These are phyloP conservation scores for Penicillium thymicola DNA, from an alignment of 2,329 filamentous ascomycete genomes.

Conservation along the genomic window DNA sequence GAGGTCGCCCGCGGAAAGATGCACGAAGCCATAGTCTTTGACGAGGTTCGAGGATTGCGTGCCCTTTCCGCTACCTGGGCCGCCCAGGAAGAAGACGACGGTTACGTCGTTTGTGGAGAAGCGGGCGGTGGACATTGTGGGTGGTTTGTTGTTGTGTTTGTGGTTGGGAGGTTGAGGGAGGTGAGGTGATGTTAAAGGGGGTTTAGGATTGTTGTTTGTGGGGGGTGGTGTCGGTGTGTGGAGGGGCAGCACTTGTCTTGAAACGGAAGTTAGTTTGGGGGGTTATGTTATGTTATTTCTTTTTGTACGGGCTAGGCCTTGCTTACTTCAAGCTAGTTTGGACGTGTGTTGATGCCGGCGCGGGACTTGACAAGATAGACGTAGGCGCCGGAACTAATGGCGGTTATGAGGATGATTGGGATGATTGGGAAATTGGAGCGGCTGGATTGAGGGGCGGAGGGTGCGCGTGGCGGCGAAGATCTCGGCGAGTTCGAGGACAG, in stretches of 20 bases:
- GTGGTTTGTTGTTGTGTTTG: neutral
- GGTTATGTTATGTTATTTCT: neutral
- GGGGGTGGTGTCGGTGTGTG: conserved; percentile 36
- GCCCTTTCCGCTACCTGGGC: conserved; percentile 92
- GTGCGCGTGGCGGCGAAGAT: conserved; percentile 12
- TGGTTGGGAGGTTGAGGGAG: neutral
- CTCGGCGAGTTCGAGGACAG: conserved; percentile 17
- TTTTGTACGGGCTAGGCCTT: neutral
- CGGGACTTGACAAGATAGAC: conserved; percentile 51
- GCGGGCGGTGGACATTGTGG: conserved; percentile 55
- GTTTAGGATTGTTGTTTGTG: conserved; percentile 44
- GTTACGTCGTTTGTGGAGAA: conserved; percentile 78
- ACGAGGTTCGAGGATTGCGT: conserved; percentile 92
- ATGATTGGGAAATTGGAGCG: conserved; percentile 41
- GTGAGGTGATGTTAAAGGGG: neutral
- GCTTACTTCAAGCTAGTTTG: conserved; percentile 10
- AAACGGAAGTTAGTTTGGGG: conserved; percentile 3
- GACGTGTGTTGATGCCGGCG: conserved; percentile 25
- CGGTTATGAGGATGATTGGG: conserved; percentile 45
- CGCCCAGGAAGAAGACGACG: conserved; percentile 95
- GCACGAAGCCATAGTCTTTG: conserved; percentile 81
- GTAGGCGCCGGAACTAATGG: conserved; percentile 50
- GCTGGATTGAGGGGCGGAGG: conserved; percentile 28
- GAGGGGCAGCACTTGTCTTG: conserved; percentile 28
- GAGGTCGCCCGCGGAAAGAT: conserved; percentile 90